These are phyloP conservation scores for Fusarium tanahbumbuense DNA, from an alignment of 2,329 filamentous ascomycete genomes.

Conservation along the genomic window DNA sequence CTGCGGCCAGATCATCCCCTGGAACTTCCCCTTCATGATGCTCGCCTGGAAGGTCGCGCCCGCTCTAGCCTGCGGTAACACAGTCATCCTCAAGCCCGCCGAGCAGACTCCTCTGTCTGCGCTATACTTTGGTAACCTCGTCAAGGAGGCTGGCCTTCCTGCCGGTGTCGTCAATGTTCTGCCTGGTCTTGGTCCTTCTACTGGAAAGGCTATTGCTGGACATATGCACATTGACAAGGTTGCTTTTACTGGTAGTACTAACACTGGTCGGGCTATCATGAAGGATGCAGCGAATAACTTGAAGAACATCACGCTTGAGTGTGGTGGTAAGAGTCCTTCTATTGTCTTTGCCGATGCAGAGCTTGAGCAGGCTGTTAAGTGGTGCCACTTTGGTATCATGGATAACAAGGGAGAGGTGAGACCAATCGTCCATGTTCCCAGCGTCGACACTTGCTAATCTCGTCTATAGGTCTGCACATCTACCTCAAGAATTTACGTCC, in stretches of 20 bases:
- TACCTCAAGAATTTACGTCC: slow-evolving; percentile 56
- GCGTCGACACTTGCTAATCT: neutral
- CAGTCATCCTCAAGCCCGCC: slow-evolving; percentile 68
- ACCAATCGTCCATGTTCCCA: accelerated
- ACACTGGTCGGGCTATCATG: slow-evolving; percentile 75
- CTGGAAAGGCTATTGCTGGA: slow-evolving; percentile 71
- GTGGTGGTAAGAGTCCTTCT: slow-evolving; percentile 68
- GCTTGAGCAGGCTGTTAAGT: slow-evolving; percentile 70
- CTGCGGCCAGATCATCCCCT: slow-evolving; percentile 74
- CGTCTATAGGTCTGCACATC: slow-evolving; percentile 64
- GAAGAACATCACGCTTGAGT: slow-evolving; percentile 69
- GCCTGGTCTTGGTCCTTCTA: slow-evolving; percentile 72
- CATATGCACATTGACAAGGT: slow-evolving; percentile 75
- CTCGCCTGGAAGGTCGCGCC: slow-evolving; percentile 78
- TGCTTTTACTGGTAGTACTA: slow-evolving; percentile 76
- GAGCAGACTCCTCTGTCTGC: slow-evolving; percentile 70
- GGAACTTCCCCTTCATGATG: slow-evolving; percentile 52
- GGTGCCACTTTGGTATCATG: slow-evolving; percentile 55
- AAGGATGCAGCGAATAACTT: slow-evolving; percentile 69
- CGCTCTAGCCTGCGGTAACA: slow-evolving; percentile 69
- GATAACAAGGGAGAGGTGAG: slow-evolving; percentile 67
- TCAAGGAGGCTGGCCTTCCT: slow-evolving; percentile 78
- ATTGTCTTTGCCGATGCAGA: slow-evolving; percentile 70
- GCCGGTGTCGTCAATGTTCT: slow-evolving; percentile 78
- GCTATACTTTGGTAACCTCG: slow-evolving; percentile 69